Conservation (phyloP, 73 alveolate genomes). For the Paramecium caudatum region DNA sequence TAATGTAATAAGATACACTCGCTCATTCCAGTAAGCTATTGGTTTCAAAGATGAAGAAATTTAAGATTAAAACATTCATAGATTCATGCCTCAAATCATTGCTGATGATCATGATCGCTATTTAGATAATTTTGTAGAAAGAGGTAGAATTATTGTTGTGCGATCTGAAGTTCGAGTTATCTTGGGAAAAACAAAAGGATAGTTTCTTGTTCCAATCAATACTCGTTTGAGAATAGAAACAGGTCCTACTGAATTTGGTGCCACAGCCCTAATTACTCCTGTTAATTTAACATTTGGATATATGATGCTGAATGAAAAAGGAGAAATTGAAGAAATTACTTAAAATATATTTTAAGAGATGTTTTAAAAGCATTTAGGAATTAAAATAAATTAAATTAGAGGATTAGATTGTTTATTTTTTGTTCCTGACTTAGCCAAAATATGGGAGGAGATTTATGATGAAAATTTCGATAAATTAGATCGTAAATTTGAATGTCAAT, state of each 20-base stretch:
- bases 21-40: not conserved
- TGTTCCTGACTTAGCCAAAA: constrained; percentile 39
- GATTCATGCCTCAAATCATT: constrained; percentile 39
- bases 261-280: constrained; percentile 18
- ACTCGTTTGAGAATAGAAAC: constrained; percentile 29
- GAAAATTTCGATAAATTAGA: constrained; percentile 43
- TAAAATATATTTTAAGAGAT: constrained; percentile 46
- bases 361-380: constrained; percentile 40
- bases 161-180: constrained; percentile 4
- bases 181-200: not conserved
- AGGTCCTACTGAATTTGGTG: constrained; percentile 51
- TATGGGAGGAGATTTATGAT: constrained; percentile 46
- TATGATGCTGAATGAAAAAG: constrained; percentile 41
- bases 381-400: not conserved
- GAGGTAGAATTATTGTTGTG: constrained; percentile 60
- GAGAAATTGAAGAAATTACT: constrained; percentile 51
- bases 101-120: constrained; percentile 61
- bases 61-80: constrained; percentile 32
- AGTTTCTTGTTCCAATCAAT: constrained; percentile 27
- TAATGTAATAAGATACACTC: constrained; percentile 22
- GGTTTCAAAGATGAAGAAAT: constrained; percentile 57
- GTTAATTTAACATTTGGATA: not conserved
- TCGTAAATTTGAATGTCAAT: not conserved
- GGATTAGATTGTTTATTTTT: constrained; percentile 46
- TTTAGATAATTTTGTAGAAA: constrained; percentile 59